Evolutionary conservation across 306 rosid species (phyloP), one percentile per base, ranked within the genome.

Genomic region (Gillenia trifoliata): DNA sequence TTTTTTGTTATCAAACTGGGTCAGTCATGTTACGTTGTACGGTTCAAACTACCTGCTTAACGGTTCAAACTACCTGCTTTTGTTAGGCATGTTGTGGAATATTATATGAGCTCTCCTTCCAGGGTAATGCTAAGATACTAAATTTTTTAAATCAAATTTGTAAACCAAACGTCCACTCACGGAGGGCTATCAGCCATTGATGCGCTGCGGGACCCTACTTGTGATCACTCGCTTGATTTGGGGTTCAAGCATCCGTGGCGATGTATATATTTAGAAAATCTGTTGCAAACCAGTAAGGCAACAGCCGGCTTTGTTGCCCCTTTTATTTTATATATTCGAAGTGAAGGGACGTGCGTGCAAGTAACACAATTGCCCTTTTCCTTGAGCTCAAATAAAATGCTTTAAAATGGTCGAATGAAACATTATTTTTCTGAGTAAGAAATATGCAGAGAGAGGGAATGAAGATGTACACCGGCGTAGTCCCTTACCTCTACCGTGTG

Each of bases 11-110:
- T 34, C 2, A 33, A 45, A 20, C 25, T 69, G 20, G 2, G 30
- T 56, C 22, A 36, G 0, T 36, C 33, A 20, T 43, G 15, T 45
- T 54, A 54, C 40, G 22, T 47, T 54, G 30, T 36, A n/a, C n/a
- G n/a, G n/a, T n/a, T n/a, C n/a, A n/a, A n/a, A n/a, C n/a, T 33
- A 25, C 67, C 54, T n/a, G n/a, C n/a, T n/a, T n/a, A n/a, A n/a
- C n/a, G n/a, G n/a, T n/a, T 71, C 71, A 33, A 60, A 73, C 65
- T 60, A 15, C 7, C 57, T 41, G 55, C 50, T 22, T 31, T 36
- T 78, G 66, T 64, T 78, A 41, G 55, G 30, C 36, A 59, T 70
- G 66, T 40, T 55, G 76, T 77, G 19, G 36, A 28, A 29, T 82
- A 55, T n/a, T 47, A 68, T 6, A 69, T 70, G 31, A 49, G 41